A percentile compares a stretch with the other conserved stretches of the same genome.
These are phyloP conservation scores for Chenopodium formosanum DNA, from an alignment of 148 eudicot genomes.

Conservation along the genomic window DNA sequence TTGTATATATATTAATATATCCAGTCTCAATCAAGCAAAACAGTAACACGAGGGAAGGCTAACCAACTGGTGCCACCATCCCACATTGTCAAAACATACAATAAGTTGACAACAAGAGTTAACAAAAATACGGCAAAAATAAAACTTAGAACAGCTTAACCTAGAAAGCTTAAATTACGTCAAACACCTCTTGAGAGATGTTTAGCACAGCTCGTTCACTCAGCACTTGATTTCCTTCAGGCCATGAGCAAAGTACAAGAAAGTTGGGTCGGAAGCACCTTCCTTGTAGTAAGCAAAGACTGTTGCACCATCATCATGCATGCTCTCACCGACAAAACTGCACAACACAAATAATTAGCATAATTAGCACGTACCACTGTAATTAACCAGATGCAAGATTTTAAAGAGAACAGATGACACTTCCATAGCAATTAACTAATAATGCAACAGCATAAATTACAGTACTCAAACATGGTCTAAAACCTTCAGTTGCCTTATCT, in stretches of 20 bases:
- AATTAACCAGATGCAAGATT: no score
- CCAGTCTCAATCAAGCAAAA: slow-evolving; percentile 10
- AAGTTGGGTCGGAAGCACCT: slow-evolving; percentile 53
- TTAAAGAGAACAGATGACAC: no score
- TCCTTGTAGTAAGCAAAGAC: slow-evolving; percentile 59
- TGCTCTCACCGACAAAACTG: slow-evolving; percentile 60
- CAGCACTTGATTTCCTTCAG: slow-evolving; percentile 52
- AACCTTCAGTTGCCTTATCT: no score
- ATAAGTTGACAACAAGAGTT: neutral
- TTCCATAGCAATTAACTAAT: no score
- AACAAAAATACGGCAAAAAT: neutral
- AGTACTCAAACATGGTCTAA: neutral
- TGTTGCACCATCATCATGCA: slow-evolving; percentile 35
- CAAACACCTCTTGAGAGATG: slow-evolving; percentile 4
- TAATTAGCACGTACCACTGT: no score
- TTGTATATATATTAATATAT: slow-evolving; percentile 12
- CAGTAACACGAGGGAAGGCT: neutral
- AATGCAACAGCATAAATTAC: no score
- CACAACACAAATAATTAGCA: neutral
- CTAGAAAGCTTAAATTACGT: neutral
- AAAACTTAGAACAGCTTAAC: neutral
- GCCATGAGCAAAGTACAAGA: slow-evolving; percentile 49
- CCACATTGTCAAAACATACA: slow-evolving; percentile 7
- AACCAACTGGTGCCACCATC: neutral
- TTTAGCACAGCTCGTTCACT: neutral